These are phyloP conservation scores for Striga hermonthica DNA, from an alignment of 305 asterid species.

Conservation along the genomic window DNA sequence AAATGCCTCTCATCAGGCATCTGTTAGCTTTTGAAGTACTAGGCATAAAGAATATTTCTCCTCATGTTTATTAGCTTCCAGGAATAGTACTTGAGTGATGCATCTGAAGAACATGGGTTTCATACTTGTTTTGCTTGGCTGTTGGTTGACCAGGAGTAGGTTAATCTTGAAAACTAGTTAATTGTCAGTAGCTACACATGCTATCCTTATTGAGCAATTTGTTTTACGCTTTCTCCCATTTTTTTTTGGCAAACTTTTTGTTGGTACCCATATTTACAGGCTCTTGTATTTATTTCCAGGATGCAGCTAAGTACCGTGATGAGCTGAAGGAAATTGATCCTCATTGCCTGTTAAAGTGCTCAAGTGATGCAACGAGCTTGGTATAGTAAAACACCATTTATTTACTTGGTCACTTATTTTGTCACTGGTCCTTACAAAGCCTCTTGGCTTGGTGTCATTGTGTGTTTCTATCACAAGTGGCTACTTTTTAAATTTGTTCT, in stretches of 20 bases:
- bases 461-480: neutral
- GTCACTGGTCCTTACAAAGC: too few relatives aligned
- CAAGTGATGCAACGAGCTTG: constrained; percentile 81
- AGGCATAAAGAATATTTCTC: neutral
- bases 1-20: neutral
- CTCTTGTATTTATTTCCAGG: constrained; percentile 39
- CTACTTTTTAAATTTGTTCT: neutral
- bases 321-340: constrained; percentile 68
- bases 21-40: neutral
- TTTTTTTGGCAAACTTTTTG: neutral
- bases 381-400: constrained; percentile 33
- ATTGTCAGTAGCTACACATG: neutral
- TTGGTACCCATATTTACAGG: neutral
- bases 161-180: neutral
- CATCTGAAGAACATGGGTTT: neutral
- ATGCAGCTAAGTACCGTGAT: constrained; percentile 63
- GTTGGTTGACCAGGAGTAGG: too few relatives aligned
- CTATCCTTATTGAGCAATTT: neutral
- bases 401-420: neutral
- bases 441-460: too few relatives aligned
- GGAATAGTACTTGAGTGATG: neutral
- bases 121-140: neutral
- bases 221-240: neutral
- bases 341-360: constrained; percentile 61
- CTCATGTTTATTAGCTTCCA: neutral